These are phyloP conservation scores for Capsicum pubescens DNA, from an alignment of 257 asterid species.

Conservation along the genomic window DNA sequence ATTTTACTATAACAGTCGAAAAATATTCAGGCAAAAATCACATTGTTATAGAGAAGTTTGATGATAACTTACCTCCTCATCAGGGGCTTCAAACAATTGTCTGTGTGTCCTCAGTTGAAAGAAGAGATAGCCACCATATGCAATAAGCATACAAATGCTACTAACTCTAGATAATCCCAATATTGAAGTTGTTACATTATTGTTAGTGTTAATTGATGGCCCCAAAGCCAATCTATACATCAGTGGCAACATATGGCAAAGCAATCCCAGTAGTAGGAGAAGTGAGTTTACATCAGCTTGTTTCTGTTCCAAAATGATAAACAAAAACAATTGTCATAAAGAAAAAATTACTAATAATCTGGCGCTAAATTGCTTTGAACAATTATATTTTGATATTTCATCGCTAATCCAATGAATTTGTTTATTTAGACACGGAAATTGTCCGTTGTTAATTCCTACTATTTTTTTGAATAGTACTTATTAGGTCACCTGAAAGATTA, in stretches of 20 bases:
- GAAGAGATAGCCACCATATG: conserved; percentile 50
- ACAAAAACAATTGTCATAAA: neutral
- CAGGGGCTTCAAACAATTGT: conserved; percentile 38
- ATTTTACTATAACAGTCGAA: neutral
- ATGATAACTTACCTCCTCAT: conserved; percentile 36
- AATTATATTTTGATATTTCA: neutral
- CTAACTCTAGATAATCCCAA: conserved; percentile 49
- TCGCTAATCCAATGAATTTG: neutral
- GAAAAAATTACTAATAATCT: neutral
- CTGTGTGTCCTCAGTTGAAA: conserved; percentile 49
- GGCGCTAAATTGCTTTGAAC: too few relatives aligned
- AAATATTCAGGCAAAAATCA: neutral
- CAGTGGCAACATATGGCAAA: conserved; percentile 52
- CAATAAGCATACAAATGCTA: conserved; percentile 51
- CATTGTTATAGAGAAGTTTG: neutral
- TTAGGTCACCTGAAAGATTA: neutral
- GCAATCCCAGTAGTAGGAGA: conserved; percentile 48
- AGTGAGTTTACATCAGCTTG: conserved; percentile 51
- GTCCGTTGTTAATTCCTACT: neutral
- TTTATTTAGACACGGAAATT: neutral
- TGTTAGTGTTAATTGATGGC: neutral
- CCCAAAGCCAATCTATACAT: conserved; percentile 37
- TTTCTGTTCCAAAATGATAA: conserved; percentile 37
- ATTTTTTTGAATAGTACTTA: neutral
- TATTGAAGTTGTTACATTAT: conserved; percentile 27